Evolutionary conservation across 306 rosid species (phyloP).

Genomic region (Psophocarpus tetragonolobus): DNA sequence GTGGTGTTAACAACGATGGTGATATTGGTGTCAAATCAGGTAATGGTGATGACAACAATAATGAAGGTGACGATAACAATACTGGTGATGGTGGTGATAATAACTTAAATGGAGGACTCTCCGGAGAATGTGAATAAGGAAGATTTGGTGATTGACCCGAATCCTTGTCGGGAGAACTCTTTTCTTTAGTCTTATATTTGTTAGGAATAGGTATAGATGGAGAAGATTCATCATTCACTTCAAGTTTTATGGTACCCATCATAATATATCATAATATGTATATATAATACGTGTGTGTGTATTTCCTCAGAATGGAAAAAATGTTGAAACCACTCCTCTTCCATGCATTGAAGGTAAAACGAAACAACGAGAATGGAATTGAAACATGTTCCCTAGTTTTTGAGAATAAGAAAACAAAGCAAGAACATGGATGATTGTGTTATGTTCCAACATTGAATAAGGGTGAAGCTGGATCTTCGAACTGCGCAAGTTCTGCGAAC

Average conservation of each 20-base stretch:
- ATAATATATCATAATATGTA: not conserved
- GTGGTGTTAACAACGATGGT: not conserved
- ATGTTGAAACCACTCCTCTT: not conserved
- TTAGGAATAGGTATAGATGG: not conserved
- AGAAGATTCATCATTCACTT: not conserved
- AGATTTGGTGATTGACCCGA: not conserved
- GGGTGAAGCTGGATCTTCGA: constrained; percentile 25
- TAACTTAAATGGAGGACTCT: not conserved
- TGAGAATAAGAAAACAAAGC: not conserved
- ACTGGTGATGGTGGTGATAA: not conserved
- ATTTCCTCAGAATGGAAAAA: not conserved
- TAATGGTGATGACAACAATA: not conserved
- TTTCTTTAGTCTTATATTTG: not conserved
- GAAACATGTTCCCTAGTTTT: not conserved
- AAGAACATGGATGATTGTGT: not conserved
- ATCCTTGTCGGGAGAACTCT: not conserved
- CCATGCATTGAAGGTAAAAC: not conserved
- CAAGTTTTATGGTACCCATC: not conserved
- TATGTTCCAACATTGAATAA: constrained; percentile 25
- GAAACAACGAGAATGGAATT: not conserved
- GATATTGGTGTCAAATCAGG: not conserved
- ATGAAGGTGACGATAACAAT: not conserved
- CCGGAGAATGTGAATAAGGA: not conserved
- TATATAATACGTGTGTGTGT: not conserved
- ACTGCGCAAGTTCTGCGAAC: constrained; percentile 48